phyloP scores from a whole-genome alignment of 441 rosid genomes.

The Macaranga tanarius region DNA sequence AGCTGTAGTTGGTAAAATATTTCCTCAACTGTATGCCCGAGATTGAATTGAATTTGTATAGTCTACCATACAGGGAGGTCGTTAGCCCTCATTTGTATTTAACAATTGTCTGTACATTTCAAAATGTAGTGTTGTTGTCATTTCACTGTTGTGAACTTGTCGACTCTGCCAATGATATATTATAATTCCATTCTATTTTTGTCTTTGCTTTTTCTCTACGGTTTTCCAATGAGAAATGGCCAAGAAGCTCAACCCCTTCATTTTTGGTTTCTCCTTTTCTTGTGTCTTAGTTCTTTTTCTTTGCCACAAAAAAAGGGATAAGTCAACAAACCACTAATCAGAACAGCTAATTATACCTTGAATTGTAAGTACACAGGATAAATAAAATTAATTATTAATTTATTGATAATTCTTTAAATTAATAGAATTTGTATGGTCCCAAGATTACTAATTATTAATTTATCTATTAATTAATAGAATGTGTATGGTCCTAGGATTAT shows the following conservation, averaged over 20 bases:
- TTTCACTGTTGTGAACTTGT: not conserved
- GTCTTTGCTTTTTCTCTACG: not conserved
- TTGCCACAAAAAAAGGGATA: too few relatives aligned
- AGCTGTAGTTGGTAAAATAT: not conserved
- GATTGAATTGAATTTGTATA: slow-evolving; percentile 5
- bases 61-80: not conserved
- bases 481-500: too few relatives aligned
- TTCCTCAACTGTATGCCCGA: not conserved
- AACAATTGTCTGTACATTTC: not conserved
- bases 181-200: too few relatives aligned
- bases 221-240: not conserved
- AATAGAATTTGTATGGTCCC: too few relatives aligned
- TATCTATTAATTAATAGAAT: too few relatives aligned
- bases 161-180: not conserved
- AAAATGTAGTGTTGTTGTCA: not conserved
- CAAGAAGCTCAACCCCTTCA: too few relatives aligned
- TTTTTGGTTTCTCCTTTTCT: not conserved
- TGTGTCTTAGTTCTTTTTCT: not conserved
- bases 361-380: too few relatives aligned
- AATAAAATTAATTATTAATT: too few relatives aligned
- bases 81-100: not conserved
- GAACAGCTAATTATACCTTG: too few relatives aligned
- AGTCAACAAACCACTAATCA: too few relatives aligned
- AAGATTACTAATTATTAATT: too few relatives aligned
- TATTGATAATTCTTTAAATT: too few relatives aligned